Evolutionary conservation across 2,329 filamentous ascomycete species (phyloP), one percentile per base, ranked within the genome.

Genomic region (Fusarium multiceps): DNA sequence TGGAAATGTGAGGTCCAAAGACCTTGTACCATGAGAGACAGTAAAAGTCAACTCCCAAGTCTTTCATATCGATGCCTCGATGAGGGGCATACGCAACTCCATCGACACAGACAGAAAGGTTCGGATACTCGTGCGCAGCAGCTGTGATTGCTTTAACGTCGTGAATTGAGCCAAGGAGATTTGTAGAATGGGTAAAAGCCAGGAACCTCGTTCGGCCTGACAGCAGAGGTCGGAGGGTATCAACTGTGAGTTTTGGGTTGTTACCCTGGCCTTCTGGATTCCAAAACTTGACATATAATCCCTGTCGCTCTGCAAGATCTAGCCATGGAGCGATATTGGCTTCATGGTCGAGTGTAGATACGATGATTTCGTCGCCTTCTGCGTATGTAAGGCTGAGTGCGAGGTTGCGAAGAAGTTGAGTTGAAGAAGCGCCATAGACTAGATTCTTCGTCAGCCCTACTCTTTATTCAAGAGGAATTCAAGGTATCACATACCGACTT

Each of bases 11-110:
- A 2, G 92, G 92, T 0, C 92, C 92, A 75, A 92, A 94, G 3
- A 94, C 88, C 77, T 95, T 95, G 80, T 94, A 94, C 92, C 92
- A 94, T 1, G 86, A 90, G 75, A 94, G 93, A n/a, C 85, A 81
- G 77, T 94, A 95, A 71, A 94, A 90, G 75, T 95, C 92, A 0
- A 91, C 90, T 2, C 86, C 91, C 0, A 93, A 82, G 1, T 81
- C 87, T 68, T 87, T 84, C 7, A 94, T 90, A 76, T 95, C 90
- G 13, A 95, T 80, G 10, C 82, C 82, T 7, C 91, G 84, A 77
- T 95, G 92, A 0, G 92, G 92, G 1, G 92, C 92, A 74, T 89
- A 93, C 6, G 91, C 90, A 0, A 94, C 92, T 4, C 89, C 92
- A 78, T 95, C 93, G 8, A 94, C 91, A 68, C 87, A 90, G 2